Base-by-base conservation (phyloP, 2,329 filamentous ascomycete genomes). In the Paramyrothecium roridum region DNA sequence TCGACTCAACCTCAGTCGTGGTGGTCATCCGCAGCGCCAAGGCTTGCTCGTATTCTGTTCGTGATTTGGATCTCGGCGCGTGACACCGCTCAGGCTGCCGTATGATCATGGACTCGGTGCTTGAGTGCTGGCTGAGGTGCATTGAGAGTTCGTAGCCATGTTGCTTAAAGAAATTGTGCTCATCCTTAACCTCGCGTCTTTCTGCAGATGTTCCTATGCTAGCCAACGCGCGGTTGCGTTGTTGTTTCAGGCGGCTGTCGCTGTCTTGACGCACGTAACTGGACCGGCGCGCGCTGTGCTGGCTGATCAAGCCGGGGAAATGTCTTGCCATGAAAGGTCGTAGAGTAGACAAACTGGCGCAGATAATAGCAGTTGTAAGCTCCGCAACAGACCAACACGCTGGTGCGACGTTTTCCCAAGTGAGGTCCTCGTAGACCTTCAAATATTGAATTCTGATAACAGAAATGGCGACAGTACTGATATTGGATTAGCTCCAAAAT, bases 321-420 rank as follows among this genome's bases (percentile, higher is more conserved):
- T 43, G 37, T 17, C 48, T 53, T 3, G 54, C 52, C 1, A 65
- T 48, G 23, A 66, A 53, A 17, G 63, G 64, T 13, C 63, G 61
- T 37, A 66, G 55, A 7, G 62, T 65, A 26, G 62, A 59, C 11
- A 66, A 59, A 40, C 61, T 63, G 34, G 61, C 59, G 54, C 59
- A 64, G 8, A 56, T 57, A 1, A 66, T 50, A 47, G 61, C 62
- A 12, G 59, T 60, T 26, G 57, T 54, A 40, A 64, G 49, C 54
- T 66, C 64, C n/a, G 57, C 61, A 8, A 65, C 23, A 23, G 64
- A 65, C 58, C 61, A 63, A 17, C 56, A 54, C 4, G 59, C 57
- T 12, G 59, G 43, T 2, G 59, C 48, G 13, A 61, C 55, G 52
- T 59, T 64, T 12, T 57, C 45, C 59, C 62, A 64, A 17, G 62